phyloP scores from a whole-genome alignment of 2,329 filamentous ascomycete species.

The Sporothrix euskadiensis region DNA sequence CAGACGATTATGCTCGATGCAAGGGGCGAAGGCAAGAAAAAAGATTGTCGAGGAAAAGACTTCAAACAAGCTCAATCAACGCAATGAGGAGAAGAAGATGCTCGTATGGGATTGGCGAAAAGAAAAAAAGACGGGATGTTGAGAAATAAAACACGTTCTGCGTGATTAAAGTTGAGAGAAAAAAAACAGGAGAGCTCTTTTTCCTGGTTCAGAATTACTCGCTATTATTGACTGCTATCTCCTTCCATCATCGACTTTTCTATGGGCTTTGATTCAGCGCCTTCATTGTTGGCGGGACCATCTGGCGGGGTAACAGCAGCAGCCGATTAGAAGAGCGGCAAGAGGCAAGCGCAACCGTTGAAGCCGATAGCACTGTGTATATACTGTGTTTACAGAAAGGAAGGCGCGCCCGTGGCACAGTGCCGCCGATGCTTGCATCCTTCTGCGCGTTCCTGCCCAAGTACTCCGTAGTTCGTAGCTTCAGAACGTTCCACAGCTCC shows the following conservation, averaged over 20 bases:
- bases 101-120: background rate
- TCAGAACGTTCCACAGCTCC: slow-evolving; percentile 15
- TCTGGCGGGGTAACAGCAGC: slow-evolving; percentile 13
- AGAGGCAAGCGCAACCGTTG: background rate
- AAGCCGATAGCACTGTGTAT: slow-evolving; percentile 7
- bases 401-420: background rate
- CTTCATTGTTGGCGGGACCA: background rate
- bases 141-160: slow-evolving; percentile 19
- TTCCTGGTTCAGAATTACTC: background rate
- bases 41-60: background rate
- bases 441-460: slow-evolving; percentile 11
- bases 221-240: slow-evolving; percentile 21
- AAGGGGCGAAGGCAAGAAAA: background rate
- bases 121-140: background rate
- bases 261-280: slow-evolving; percentile 12
- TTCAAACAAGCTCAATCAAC: background rate
- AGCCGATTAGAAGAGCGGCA: slow-evolving; percentile 2
- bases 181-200: slow-evolving; percentile 22
- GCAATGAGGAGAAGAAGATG: background rate
- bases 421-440: background rate
- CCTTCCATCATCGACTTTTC: background rate
- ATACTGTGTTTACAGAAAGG: background rate
- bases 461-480: background rate
- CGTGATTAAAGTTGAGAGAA: slow-evolving; percentile 27
- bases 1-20: background rate